Evolutionary conservation across 2,329 filamentous ascomycete genomes (phyloP), one percentile per base, ranked within the genome.

Genomic region (Cladorrhinum sp.): DNA sequence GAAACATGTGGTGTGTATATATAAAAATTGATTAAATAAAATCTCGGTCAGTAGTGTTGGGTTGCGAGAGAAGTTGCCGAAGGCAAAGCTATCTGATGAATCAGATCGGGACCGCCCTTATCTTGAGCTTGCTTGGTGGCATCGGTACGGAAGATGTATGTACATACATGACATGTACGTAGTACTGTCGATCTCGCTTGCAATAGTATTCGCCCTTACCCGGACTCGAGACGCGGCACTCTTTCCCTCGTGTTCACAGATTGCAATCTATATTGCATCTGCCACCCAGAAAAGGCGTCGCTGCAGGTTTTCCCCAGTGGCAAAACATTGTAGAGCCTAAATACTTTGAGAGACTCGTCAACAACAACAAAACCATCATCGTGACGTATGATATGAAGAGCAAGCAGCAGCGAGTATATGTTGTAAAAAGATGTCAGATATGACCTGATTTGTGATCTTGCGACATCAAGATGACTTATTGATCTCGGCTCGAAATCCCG

Each of bases 281-380:
- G 18, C 42, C n/a, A n/a, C n/a, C 30, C 20, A 28, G 10, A 55
- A 52, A 28, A 30, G 46, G 9, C 26, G 36, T 52, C 21, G 20
- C 39, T 55, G 42, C 54, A 30, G 36, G 53, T 30, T 57, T 20
- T 23, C 9, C 26, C 9, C 26, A 55, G 58, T 52, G 60, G 50
- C 51, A 36, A 36, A 16, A n/a, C n/a, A n/a, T 24, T 42, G 54
- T 50, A 60, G 55, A 60, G 62, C 51, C 62, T 64, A 64, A 64
- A 64, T 60, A 6, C 21, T 14, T 55, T 5, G 12, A n/a, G 16
- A n/a, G n/a, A n/a, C 20, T 46, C 36, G n/a, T 39, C 28, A 54
- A 50, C 18, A 36, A 50, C 6, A 60, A 18, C 49, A 54, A 55
- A 57, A 20, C 50, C 20, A 61, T 61, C 59, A 56, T n/a, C 14